These are phyloP conservation scores for Agaricales sp. DNA, from an alignment of 1,284 basidiomycete species.

Conservation along the genomic window DNA sequence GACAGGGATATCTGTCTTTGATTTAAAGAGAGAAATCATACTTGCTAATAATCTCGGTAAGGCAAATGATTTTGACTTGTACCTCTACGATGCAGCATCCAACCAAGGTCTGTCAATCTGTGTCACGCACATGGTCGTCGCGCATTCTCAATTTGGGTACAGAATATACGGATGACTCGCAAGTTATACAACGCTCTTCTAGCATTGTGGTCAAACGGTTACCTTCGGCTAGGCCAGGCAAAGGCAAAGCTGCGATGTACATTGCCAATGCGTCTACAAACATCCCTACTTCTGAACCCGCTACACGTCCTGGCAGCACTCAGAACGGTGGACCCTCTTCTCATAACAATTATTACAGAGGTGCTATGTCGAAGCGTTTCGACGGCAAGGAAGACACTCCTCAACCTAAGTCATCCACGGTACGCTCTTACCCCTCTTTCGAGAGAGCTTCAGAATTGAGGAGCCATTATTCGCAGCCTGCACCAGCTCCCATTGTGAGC, in stretches of 20 bases:
- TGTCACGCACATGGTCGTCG: no score
- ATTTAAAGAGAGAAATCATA: constrained; percentile 98
- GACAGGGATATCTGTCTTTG: constrained; percentile 97
- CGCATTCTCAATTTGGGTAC: constrained; percentile 6
- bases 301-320: constrained; percentile 36
- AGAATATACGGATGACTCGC: constrained; percentile 92
- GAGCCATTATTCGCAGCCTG: constrained; percentile 18
- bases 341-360: constrained; percentile 44
- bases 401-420: constrained; percentile 18
- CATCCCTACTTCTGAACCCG: constrained; percentile 10
- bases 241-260: constrained; percentile 87
- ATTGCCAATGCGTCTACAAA: constrained; percentile 40
- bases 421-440: constrained; percentile 20
- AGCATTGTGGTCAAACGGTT: constrained; percentile 89
- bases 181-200: constrained; percentile 89
- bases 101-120: constrained; percentile 68
- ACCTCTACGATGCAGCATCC: constrained; percentile 75
- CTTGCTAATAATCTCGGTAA: constrained; percentile 92
- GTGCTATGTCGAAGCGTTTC: constrained; percentile 83
- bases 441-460: no score
- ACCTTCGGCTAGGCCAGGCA: constrained; percentile 79
- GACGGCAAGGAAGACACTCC: constrained; percentile 69
- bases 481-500: constrained; percentile 24
- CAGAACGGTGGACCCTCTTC: constrained; percentile 24
- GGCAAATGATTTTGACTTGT: constrained; percentile 95